Base-by-base conservation (phyloP, 2,329 filamentous ascomycete species). In the Mycogone perniciosa region DNA sequence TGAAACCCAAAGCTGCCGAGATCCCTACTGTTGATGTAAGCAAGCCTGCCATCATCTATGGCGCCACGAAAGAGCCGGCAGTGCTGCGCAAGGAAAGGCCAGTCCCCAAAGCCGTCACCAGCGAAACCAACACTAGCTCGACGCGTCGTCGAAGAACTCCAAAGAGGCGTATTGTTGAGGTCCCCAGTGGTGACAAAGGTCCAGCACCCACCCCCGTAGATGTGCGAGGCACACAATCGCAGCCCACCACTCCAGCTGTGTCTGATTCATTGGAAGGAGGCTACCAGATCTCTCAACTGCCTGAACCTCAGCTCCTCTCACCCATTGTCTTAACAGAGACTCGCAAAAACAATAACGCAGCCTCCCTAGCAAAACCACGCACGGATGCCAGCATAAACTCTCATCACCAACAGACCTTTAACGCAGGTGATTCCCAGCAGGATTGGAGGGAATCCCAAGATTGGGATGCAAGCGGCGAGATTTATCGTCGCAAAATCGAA, bases 401-500 rank as follows among this genome's bases (percentile, higher is more conserved):
- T 4, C 20, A 43, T 38, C 34, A 31, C 20, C 29, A 20, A 8
- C 9, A 37, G 7, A 11, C 30, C 9, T 51, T 45, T 34, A 41
- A 34, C 9, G 40, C 44, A 7, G 42, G 49, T 35, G 48, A 43
- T 30, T 43, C 33, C 56, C 52, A 41, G 29, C 38, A 64, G 27
- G 57, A 64, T 40, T 75, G 73, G 71, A 66, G 65, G 29, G 71
- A 73, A 9, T 57, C 71, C 4, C 71, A 75, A 42, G 77, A 86
- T 52, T 88, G 84, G 79, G 82, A 83, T 53, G 71, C 81, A 40
- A 80, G 81, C 52, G 86, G 86, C 48, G 88, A 93, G 61, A 74
- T 88, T 6, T 97, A 96, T 68, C 83, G 87, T 51, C 88, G 88
- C 65, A 93, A 93, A 67, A 86, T 97, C 49, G 90, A 96, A 67